Evolutionary conservation across 768 basidiomycete genomes (phyloP).

Genomic region (Russula griseocarnosa): DNA sequence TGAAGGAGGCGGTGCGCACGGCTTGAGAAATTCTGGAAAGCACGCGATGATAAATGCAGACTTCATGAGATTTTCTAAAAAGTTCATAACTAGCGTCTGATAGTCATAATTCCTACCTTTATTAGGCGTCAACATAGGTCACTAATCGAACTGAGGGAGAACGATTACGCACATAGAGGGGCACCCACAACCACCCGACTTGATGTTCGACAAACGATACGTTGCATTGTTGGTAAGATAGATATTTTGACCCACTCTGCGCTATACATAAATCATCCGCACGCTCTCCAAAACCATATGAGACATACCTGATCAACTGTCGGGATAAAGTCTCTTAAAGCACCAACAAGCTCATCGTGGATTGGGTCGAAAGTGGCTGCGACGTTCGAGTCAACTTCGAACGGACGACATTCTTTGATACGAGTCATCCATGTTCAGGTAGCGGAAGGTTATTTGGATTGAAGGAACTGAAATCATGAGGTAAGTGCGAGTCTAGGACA

Average conservation of each 20-base stretch:
- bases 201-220: neutral
- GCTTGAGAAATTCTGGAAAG: slow-evolving; percentile 43
- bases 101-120: slow-evolving; percentile 45
- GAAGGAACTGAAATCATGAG: slow-evolving; percentile 34
- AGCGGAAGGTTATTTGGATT: slow-evolving; percentile 41
- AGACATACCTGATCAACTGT: slow-evolving; percentile 18
- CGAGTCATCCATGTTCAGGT: slow-evolving; percentile 31
- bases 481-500: neutral
- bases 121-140: neutral
- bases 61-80: slow-evolving; percentile 38
- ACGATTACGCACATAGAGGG: slow-evolving; percentile 38
- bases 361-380: slow-evolving; percentile 39
- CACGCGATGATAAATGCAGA: slow-evolving; percentile 36
- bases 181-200: slow-evolving; percentile 40
- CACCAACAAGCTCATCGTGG: slow-evolving; percentile 42
- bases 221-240: slow-evolving; percentile 25
- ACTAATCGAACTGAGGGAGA: neutral
- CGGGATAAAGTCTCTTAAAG: slow-evolving; percentile 42
- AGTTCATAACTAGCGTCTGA: slow-evolving; percentile 36
- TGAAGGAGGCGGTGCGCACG: slow-evolving; percentile 34
- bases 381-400: slow-evolving; percentile 40
- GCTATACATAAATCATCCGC: neutral
- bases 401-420: slow-evolving; percentile 36
- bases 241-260: slow-evolving; percentile 39
- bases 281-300: neutral